Evolutionary conservation across 257 asterid genomes (phyloP), one percentile per base, ranked within the genome.

Genomic region (Euphrasia confusa): DNA sequence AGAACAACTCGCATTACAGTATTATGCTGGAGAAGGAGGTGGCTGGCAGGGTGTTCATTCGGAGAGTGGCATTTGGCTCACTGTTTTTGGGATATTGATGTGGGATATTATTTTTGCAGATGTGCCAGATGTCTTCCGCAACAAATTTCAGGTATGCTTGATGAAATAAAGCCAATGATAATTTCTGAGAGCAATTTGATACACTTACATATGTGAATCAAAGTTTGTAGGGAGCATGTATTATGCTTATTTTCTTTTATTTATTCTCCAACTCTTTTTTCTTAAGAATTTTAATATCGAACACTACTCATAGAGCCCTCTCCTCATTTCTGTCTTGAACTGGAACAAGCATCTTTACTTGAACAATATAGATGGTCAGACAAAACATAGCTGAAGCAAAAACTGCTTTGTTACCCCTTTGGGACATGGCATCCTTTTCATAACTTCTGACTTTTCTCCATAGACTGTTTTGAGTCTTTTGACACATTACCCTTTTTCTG

Each of bases 41-140:
- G 81, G 83, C 54, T 90, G 97, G 97, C 83, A 74, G 35, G 96
- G 97, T 71, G 90, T 87, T 57, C 97, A 90, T 68, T 44, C 97
- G 4, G 97, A 90, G 80, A 85, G 95, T 71, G 98, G 96, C 69
- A 88, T 91, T 79, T 91, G 96, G 99, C 80, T 81, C 70, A 92
- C 97, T 67, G 73, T 92, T 62, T 89, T 92, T 10, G 96, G 95
- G 70, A 72, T 89, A 75, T 80, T 92, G 77, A 87, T 92, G 89
- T 92, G 97, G 97, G 95, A 92, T 67, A 60, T 83, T 28, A 61
- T 84, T 58, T 92, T 92, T 74, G 77, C 96, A 12, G 91, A 89
- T 55, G 82, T 89, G 47, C 96, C 96, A n/a, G 87, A 92, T 76
- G 96, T 81, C 69, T 92, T 92, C 65, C 74, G 81, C 60, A 89